Conservation (phyloP, 2,329 filamentous ascomycete species). For the Thelonectria discophora region DNA sequence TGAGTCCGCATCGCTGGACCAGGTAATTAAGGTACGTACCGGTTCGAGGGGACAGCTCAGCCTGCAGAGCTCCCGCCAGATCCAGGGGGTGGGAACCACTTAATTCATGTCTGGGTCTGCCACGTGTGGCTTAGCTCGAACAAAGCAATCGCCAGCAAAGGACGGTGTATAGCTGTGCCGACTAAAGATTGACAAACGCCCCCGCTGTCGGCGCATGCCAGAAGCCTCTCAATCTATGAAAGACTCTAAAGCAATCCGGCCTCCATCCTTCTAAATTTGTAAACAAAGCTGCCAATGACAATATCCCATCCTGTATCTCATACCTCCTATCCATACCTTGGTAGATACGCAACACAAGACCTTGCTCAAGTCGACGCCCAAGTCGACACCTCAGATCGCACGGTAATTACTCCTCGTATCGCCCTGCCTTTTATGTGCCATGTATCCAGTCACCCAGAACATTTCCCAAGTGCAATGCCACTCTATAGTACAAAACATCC, state of each 20-base stretch:
- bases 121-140: background rate
- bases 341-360: background rate
- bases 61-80: background rate
- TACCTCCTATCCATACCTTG: background rate
- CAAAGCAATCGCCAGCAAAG: background rate
- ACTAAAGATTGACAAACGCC: background rate
- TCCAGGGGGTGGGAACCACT: slow-evolving; percentile 6
- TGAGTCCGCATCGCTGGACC: slow-evolving; percentile 4
- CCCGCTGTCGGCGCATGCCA: background rate
- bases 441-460: slow-evolving; percentile 19
- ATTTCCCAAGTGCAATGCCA: slow-evolving; percentile 21
- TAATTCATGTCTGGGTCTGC: background rate
- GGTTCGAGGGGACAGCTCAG: slow-evolving; percentile 30
- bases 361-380: background rate
- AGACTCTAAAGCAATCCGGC: background rate
- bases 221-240: background rate
- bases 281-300: background rate
- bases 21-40: slow-evolving; percentile 42
- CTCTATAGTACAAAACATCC: slow-evolving; percentile 28
- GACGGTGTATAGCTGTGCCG: no score
- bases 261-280: background rate
- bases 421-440: slow-evolving; percentile 20
- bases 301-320: background rate
- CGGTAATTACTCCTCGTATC: slow-evolving; percentile 8
- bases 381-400: background rate